Evolutionary conservation across 2,329 filamentous ascomycete genomes (phyloP), one percentile per base, ranked within the genome.

Genomic region (Bipolaris oryzae): DNA sequence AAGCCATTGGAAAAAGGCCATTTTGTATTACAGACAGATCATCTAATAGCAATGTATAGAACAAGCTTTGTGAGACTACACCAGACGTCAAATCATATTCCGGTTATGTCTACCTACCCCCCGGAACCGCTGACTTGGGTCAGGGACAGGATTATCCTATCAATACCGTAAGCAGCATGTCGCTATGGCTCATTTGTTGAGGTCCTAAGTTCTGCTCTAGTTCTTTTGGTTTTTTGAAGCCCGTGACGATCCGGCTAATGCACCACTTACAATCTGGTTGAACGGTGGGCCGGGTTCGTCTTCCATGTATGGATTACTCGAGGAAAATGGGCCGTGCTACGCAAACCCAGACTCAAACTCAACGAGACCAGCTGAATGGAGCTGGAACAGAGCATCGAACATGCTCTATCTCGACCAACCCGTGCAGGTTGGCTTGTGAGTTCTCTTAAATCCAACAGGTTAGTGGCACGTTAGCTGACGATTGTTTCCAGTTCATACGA

Each of bases 331-430:
- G 6, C 82, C 83, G 6, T 87, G 84, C 63, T 65, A 66, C 15
- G 76, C 85, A 18, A 58, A 62, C 35, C 53, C 57, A 4, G 60
- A 60, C 35, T 57, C 58, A 0, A 63, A 61, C 18, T 54, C 44
- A 3, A 62, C 50, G 1, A 45, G 56, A 7, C 53, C 55, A n/a
- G 53, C 43, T 16, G 61, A 47, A n/a, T 64, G 52, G 59, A 64
- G 59, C 50, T 64, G 58, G 55, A 68, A 68, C n/a, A 15, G 39
- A 11, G 37, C 33, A 44, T 73, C 73, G 23, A 79, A 79, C 50
- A 74, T 79, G 69, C 80, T 89, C n/a, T 89, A 86, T 72, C 80
- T 89, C 53, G 86, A 89, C 60, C 85, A 89, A 71, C 87, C 84
- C 0, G 80, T 78, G 3, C 79, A 84, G 45, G 81, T 83, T 35